These are phyloP conservation scores for Trichoderma reesei DNA, from an alignment of 495 filamentous ascomycete genomes.

Conservation along the genomic window DNA sequence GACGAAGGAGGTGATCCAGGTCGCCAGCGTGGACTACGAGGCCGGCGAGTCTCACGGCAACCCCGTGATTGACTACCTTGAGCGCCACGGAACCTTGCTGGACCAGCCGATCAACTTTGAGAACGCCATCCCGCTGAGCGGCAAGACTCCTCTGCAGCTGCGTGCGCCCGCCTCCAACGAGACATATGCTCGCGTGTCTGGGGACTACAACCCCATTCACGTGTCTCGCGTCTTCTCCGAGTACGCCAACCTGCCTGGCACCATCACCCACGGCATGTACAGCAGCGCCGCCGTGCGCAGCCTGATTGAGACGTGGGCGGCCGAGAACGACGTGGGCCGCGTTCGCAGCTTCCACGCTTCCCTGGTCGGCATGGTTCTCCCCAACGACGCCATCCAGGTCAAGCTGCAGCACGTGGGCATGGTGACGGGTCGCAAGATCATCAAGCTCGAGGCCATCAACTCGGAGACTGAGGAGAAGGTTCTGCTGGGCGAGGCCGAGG, in stretches of 20 bases:
- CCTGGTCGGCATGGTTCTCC: slow-evolving; percentile 94
- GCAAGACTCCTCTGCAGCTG: slow-evolving; percentile 76
- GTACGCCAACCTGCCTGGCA: slow-evolving; percentile 90
- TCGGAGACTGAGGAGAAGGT: slow-evolving; percentile 94
- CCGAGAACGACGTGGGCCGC: slow-evolving; percentile 95
- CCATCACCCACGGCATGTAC: slow-evolving; percentile 99
- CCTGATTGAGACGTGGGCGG: slow-evolving; percentile 98
- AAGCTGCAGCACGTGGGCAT: slow-evolving; percentile 95
- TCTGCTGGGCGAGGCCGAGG: slow-evolving; percentile 87
- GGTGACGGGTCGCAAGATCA: slow-evolving; percentile 96
- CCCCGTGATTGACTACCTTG: slow-evolving; percentile 90
- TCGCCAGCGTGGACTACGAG: slow-evolving; percentile 90
- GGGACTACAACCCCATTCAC: slow-evolving; percentile 98
- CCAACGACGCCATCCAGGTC: slow-evolving; percentile 88
- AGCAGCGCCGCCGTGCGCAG: slow-evolving; percentile 94
- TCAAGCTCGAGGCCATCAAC: slow-evolving; percentile 93
- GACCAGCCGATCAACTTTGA: slow-evolving; percentile 97
- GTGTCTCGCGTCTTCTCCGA: slow-evolving; percentile 91
- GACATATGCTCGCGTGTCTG: slow-evolving; percentile 93
- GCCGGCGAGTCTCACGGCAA: slow-evolving; percentile 86
- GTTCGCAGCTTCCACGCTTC: slow-evolving; percentile 94
- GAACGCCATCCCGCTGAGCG: slow-evolving; percentile 89
- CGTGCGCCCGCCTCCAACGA: slow-evolving; percentile 95
- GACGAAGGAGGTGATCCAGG: slow-evolving; percentile 95
- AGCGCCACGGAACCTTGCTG: slow-evolving; percentile 83